These are phyloP conservation scores for Stramenopiles sp. DNA, from an alignment of 352 stramenopile species.

Conservation along the genomic window DNA sequence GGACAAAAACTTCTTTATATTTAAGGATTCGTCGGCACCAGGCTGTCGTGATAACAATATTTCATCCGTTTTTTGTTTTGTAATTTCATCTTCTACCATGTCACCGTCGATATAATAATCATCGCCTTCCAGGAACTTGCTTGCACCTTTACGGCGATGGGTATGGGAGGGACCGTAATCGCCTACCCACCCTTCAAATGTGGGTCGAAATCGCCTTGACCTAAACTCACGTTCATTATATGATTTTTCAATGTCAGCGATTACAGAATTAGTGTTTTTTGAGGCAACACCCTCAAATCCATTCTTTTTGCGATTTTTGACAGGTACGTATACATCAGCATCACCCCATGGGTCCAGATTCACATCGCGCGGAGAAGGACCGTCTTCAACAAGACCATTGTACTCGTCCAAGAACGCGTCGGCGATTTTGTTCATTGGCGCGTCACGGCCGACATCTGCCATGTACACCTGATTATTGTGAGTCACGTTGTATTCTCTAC, in stretches of 20 bases:
- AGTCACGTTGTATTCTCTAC: background rate
- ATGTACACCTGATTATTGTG: background rate
- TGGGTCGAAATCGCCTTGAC: background rate
- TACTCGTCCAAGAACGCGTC: background rate
- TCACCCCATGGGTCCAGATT: background rate
- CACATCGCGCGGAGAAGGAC: background rate
- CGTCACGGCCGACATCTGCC: background rate
- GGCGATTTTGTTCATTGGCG: background rate
- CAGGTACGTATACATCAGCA: background rate
- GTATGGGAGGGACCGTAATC: background rate
- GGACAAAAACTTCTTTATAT: background rate
- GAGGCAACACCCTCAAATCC: background rate
- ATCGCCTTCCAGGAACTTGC: background rate
- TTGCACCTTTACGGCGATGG: background rate
- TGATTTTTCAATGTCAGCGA: background rate
- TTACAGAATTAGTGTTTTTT: background rate
- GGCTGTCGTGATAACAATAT: background rate
- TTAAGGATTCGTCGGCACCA: background rate
- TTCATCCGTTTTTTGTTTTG: background rate
- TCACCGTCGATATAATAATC: background rate
- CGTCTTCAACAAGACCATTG: background rate
- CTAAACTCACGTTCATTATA: background rate
- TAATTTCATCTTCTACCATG: background rate
- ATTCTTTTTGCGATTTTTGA: background rate
- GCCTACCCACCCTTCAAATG: background rate